phyloP scores from a whole-genome alignment of 129 eudicot genomes.

The Mikania micrantha region DNA sequence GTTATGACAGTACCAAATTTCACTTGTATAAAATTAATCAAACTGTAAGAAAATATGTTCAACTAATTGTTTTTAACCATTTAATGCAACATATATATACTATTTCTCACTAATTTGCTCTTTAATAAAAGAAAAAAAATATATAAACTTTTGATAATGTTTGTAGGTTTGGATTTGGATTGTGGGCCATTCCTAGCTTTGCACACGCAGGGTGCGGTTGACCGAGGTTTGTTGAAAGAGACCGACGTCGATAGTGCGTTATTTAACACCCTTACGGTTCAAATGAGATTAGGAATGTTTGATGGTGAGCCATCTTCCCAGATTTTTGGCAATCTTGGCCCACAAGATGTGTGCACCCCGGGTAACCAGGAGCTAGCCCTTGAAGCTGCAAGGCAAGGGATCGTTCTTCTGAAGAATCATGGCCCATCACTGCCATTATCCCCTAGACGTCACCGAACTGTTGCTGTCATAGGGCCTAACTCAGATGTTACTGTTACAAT shows the following conservation, averaged over 20 bases:
- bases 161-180: conserved; percentile 84
- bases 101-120: background rate
- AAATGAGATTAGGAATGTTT: conserved; percentile 92
- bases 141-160: background rate
- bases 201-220: conserved; percentile 68
- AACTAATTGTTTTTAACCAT: background rate
- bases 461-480: conserved; percentile 90
- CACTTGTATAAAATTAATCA: background rate
- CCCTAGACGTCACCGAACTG: conserved; percentile 45
- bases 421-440: conserved; percentile 71
- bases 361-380: conserved; percentile 68
- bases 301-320: conserved; percentile 73
- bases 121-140: background rate
- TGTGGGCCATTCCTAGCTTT: conserved; percentile 66
- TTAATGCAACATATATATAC: background rate
- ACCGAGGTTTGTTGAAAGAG: conserved; percentile 52
- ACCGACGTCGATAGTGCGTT: conserved; percentile 48
- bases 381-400: conserved; percentile 91
- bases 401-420: conserved; percentile 69
- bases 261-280: conserved; percentile 53
- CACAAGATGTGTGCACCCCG: conserved; percentile 67
- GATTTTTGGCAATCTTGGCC: conserved; percentile 63
- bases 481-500: conserved; percentile 75
- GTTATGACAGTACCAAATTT: conserved; percentile 14
- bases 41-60: background rate